Evolutionary conservation across 176 grass and related monocot species (phyloP), one percentile per base, ranked within the genome.

Genomic region (Zizania latifolia): DNA sequence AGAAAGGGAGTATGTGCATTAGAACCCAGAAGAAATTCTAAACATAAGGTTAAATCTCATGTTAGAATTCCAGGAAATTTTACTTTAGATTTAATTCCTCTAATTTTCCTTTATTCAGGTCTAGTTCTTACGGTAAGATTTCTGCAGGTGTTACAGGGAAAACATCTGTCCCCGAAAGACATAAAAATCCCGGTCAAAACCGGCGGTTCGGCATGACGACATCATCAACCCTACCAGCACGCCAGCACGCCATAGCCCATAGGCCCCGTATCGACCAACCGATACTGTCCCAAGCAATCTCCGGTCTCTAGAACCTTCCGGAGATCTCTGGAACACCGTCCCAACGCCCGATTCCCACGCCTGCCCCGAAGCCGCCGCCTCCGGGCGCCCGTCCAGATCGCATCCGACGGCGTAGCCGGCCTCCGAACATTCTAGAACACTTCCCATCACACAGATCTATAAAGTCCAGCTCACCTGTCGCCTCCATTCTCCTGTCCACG

Each of bases 351-450:
- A 76, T 51, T 24, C 65, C 65, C 70, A 33, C 65, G 2, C 33
- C 26, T 3, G 16, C 12, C 4, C 23, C 19, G 28, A 1, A 24
- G 13, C 61, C 15, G 46, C 50, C 51, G 51, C 28, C 31, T 11
- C 28, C 8, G 37, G n/a, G 0, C 6, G n/a, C 10, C 36, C 46
- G 58, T 72, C 31, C 76, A 21, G 70, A 80, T 69, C 44, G 40
- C 27, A 84, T 81, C 80, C 40, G 73, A 93, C 83, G 86, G 75
- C 5, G n/a, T n/a, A n/a, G n/a, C n/a, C 5, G 0, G 0, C 5
- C 29, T 30, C 12, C 8, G 86, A 86, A 85, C 71, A 0, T 85
- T 90, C 91, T 39, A 90, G 91, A 87, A n/a, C n/a, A n/a, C n/a
- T n/a, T n/a, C n/a, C n/a, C n/a, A 83, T 76, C 51, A 69, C 54